Base-by-base conservation (phyloP, 176 grass and related monocot species). In the Pharus latifolius region DNA sequence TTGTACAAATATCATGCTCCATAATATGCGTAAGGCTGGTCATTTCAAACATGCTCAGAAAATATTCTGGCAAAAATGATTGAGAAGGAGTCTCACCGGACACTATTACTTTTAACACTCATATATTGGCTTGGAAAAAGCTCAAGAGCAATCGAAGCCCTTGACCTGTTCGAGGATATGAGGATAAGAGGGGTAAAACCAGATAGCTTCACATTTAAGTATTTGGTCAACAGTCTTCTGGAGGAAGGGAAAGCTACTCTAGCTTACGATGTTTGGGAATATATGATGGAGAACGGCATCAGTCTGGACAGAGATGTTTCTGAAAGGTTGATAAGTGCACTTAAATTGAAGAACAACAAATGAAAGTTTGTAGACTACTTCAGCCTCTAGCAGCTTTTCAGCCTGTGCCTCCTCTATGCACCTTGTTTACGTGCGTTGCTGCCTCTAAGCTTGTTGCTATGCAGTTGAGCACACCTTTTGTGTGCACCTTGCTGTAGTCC, bases 201-300 rank as follows among this genome's bases (percentile, higher is more conserved):
- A 37, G 81, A 92, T 73, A 84, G 35, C 69, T 80, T 92, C 51
- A 88, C 81, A 61, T 92, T 84, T 49, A 92, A 68, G n/a, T 76
- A 88, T 82, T 63, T 92, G 69, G 72, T 92, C 51, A 77, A 14
- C 23, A 73, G 89, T 60, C 84, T 92, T 74, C 45, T 92, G 46
- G 82, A 88, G 43, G 81, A 81, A 28, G 84, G 89, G 19, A 92
- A 78, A 73, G 57, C 65, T 62, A 65, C 71, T 35, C 10, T 78
- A 43, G 81, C 89, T 78, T 88, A 74, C 75, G 85, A 73, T 40
- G 76, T 92, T 63, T 88, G 84, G 84, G 89, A 92, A 62, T 80
- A 88, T 74, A 85, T 85, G 82, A 80, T 80, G 69, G 82, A 85
- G 37, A 85, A 85, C 62, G 82, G 82, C 25, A 82, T 88, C 25